These are phyloP conservation scores for Aspergillus ibericus DNA, from an alignment of 2,329 filamentous ascomycete genomes.

Conservation along the genomic window DNA sequence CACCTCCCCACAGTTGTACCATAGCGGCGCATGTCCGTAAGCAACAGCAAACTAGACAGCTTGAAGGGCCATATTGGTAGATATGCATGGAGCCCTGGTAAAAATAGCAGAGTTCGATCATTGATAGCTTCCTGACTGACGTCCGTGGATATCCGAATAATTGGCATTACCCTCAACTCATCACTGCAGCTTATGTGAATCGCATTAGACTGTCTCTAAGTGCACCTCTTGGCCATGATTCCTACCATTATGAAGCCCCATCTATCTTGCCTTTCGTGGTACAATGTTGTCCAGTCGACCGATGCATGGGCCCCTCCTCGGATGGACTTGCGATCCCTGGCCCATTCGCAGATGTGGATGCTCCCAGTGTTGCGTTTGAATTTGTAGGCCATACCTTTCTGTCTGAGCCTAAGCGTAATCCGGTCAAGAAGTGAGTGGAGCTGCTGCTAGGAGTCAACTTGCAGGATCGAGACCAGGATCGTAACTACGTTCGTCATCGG, in stretches of 20 bases:
- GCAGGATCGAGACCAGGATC: not conserved
- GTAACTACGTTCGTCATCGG: not conserved
- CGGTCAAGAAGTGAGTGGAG: not conserved
- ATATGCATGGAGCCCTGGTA: not conserved
- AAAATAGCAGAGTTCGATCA: no score
- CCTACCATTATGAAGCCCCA: not conserved
- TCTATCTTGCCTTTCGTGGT: not conserved
- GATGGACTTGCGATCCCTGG: not conserved
- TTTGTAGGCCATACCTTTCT: not conserved
- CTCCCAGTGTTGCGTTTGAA: no score
- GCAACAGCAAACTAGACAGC: no score
- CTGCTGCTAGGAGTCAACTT: not conserved
- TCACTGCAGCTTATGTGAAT: not conserved
- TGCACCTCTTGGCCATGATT: not conserved
- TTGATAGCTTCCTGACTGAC: not conserved
- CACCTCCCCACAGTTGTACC: not conserved
- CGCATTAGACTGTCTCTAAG: not conserved
- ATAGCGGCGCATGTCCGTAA: not conserved
- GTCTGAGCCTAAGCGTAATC: not conserved
- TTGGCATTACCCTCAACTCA: not conserved
- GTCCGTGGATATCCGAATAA: not conserved
- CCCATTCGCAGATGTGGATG: not conserved
- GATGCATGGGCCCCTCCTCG: not conserved
- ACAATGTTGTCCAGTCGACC: not conserved
- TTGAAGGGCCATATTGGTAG: not conserved